A percentile compares a stretch with the other conserved stretches of the same genome.
Conservation (phyloP, 1,284 basidiomycete genomes). For the Pholiota adiposa region DNA sequence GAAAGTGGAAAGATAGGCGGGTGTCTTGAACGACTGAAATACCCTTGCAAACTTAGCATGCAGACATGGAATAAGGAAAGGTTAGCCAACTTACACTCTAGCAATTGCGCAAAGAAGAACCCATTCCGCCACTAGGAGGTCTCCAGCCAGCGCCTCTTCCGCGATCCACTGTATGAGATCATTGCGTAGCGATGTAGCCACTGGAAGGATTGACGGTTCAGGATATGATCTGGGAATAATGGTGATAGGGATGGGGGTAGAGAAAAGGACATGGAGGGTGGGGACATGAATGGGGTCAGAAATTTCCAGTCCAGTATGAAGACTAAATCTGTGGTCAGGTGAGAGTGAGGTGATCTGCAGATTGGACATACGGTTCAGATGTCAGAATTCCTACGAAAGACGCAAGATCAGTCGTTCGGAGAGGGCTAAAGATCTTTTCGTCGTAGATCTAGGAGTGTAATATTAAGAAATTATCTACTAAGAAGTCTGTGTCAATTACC, state of each 20-base stretch:
- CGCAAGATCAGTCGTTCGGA: conserved; percentile 62
- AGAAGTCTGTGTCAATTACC: conserved; percentile 37
- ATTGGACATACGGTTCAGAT: conserved; percentile 56
- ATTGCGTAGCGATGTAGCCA: conserved; percentile 38
- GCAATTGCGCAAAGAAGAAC: conserved; percentile 68
- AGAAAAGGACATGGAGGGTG: conserved; percentile 72
- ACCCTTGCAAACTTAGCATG: conserved; percentile 7
- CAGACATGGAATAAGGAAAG: background rate
- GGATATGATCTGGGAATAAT: conserved; percentile 44
- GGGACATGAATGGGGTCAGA: conserved; percentile 49
- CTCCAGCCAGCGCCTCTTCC: conserved; percentile 66
- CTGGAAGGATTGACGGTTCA: conserved; percentile 17
- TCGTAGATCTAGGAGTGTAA: conserved; percentile 57
- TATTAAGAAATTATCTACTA: background rate
- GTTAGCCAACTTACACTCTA: conserved; percentile 56
- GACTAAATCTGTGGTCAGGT: conserved; percentile 28
- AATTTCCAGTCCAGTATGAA: conserved; percentile 38
- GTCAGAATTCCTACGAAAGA: conserved; percentile 75
- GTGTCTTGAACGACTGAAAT: conserved; percentile 65
- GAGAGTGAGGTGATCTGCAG: background rate
- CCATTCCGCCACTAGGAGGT: conserved; percentile 78
- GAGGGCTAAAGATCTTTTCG: conserved; percentile 37
- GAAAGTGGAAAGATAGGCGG: conserved; percentile 72
- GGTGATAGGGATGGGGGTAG: conserved; percentile 42
- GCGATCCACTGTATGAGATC: conserved; percentile 76